These are phyloP conservation scores for Salicornia ramosissima DNA, from an alignment of 148 eudicot species.

Conservation along the genomic window DNA sequence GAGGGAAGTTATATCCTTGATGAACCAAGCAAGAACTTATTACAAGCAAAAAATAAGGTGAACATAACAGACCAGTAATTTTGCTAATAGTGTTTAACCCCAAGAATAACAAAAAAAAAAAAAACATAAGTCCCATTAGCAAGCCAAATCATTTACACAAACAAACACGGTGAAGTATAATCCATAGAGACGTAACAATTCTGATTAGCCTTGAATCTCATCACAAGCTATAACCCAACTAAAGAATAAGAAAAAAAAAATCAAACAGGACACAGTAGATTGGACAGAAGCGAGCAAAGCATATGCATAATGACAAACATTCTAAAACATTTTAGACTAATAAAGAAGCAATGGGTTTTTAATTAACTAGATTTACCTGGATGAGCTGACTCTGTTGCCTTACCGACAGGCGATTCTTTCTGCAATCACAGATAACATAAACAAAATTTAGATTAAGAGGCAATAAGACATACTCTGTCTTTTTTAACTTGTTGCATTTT, in stretches of 20 bases:
- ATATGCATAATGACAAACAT: neutral
- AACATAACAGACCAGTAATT: too few relatives aligned
- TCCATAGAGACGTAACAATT: neutral
- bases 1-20: too few relatives aligned
- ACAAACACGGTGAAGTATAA: neutral
- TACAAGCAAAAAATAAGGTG: too few relatives aligned
- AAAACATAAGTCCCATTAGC: neutral
- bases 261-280: neutral
- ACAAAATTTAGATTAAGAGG: neutral
- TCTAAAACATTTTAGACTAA: neutral
- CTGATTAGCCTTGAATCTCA: neutral
- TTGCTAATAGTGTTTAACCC: too few relatives aligned
- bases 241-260: neutral
- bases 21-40: too few relatives aligned
- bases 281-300: neutral
- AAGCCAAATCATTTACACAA: neutral
- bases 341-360: neutral
- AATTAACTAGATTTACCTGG: slow-evolving; percentile 50
- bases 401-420: slow-evolving; percentile 88
- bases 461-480: neutral
- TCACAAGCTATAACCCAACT: neutral
- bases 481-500: too few relatives aligned
- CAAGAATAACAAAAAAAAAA: too few relatives aligned
- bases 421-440: slow-evolving; percentile 29
- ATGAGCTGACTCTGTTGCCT: slow-evolving; percentile 87